phyloP scores from a whole-genome alignment of 1,284 basidiomycete species.

The Pholiota adiposa region DNA sequence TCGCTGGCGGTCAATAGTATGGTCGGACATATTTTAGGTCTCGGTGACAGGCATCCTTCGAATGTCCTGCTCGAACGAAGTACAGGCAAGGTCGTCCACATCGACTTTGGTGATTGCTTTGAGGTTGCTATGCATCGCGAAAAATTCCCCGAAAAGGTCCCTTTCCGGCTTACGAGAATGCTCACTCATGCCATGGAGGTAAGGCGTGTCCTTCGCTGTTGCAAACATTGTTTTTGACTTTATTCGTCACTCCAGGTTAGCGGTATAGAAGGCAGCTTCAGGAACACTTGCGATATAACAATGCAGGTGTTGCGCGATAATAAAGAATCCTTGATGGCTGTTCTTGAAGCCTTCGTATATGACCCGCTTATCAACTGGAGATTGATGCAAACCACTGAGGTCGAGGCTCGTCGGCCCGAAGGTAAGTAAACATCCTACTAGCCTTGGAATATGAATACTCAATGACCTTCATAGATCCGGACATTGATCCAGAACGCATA shows the following conservation, averaged over 20 bases:
- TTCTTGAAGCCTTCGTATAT: constrained; percentile 94
- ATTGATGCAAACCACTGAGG: constrained; percentile 72
- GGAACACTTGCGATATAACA: constrained; percentile 94
- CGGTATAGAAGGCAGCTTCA: constrained; percentile 97
- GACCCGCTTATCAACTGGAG: constrained; percentile 91
- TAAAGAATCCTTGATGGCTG: constrained; percentile 97
- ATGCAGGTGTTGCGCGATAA: constrained; percentile 97
- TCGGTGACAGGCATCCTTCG: constrained; percentile 98
- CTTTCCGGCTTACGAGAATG: constrained; percentile 98
- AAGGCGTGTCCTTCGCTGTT: constrained; percentile 25
- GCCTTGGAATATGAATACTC: neutral
- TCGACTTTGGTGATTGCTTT: constrained; percentile 97
- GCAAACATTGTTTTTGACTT: constrained; percentile 12
- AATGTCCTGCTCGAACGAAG: constrained; percentile 93
- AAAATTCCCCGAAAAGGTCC: constrained; percentile 99
- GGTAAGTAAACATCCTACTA: constrained; percentile 44
- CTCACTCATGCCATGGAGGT: constrained; percentile 99
- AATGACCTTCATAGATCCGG: constrained; percentile 33
- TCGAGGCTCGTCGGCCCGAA: constrained; percentile 63
- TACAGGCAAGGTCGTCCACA: constrained; percentile 95
- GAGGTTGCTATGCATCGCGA: constrained; percentile 95
- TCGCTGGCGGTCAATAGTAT: constrained; percentile 96
- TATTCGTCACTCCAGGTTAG: constrained; percentile 64
- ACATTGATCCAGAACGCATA: constrained; percentile 54
- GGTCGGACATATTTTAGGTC: constrained; percentile 96